Evolutionary conservation across 495 filamentous ascomycete genomes (phyloP).

Genomic region (Lasiosphaeria miniovina): DNA sequence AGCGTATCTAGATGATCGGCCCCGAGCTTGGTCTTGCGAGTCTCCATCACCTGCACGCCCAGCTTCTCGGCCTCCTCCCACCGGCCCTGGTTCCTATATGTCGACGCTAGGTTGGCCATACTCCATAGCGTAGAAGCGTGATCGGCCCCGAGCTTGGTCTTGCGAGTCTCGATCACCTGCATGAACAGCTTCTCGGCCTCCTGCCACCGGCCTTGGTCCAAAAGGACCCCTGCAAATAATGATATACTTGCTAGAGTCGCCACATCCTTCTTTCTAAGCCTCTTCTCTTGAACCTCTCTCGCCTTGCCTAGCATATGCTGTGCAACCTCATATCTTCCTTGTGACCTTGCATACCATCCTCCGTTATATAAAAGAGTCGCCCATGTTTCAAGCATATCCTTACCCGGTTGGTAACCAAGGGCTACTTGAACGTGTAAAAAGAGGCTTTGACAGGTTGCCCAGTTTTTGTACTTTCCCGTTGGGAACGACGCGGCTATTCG

Average conservation of each 20-base stretch:
- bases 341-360: slow-evolving; percentile 16
- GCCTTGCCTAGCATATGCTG: slow-evolving; percentile 12
- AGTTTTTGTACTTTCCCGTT: slow-evolving; percentile 23
- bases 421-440: slow-evolving; percentile 11
- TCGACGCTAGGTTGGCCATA: too few species aligned
- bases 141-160: slow-evolving; percentile 12
- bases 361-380: slow-evolving; percentile 17
- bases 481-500: slow-evolving; percentile 40
- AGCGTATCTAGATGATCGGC: too few species aligned
- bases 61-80: too few species aligned
- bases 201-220: background rate
- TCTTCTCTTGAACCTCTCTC: slow-evolving; percentile 14
- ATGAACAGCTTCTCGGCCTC: too few species aligned
- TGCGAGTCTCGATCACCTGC: background rate
- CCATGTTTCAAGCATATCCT: slow-evolving; percentile 8
- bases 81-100: too few species aligned
- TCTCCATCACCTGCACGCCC: too few species aligned
- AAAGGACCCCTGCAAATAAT: slow-evolving; percentile 20
- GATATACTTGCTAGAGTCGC: slow-evolving; percentile 24
- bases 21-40: too few species aligned
- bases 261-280: slow-evolving; percentile 34
- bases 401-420: slow-evolving; percentile 9
- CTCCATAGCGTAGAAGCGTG: background rate
- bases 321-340: slow-evolving; percentile 17
- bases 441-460: background rate